A percentile compares a stretch with the other conserved stretches of the same genome.
Conservation (phyloP, 176 grass and related monocot genomes). For the Eleusine indica region DNA sequence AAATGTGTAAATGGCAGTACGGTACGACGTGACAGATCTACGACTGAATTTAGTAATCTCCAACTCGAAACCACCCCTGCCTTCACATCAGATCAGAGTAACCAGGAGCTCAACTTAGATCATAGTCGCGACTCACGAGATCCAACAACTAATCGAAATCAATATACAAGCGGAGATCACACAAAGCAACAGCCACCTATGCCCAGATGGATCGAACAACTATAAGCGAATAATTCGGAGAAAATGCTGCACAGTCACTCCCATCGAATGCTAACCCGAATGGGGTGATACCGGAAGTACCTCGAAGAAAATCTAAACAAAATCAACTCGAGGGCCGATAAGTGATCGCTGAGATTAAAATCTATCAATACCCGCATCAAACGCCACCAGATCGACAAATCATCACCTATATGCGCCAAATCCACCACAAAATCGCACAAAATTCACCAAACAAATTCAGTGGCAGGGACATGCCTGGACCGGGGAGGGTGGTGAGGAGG, state of each 20-base stretch:
- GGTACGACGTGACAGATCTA: constrained; percentile 12
- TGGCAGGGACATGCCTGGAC: constrained; percentile 54
- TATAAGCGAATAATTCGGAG: not conserved
- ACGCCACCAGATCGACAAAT: constrained; percentile 2
- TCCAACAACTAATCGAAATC: not conserved
- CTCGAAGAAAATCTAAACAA: not conserved
- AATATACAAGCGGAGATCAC: not conserved
- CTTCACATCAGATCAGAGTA: constrained; percentile 19
- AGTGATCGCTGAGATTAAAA: not conserved
- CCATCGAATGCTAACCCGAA: not conserved
- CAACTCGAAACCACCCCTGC: not conserved
- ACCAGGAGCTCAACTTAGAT: not conserved
- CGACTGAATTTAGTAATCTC: not conserved
- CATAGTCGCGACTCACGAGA: constrained; percentile 10
- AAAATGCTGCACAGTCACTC: not conserved
- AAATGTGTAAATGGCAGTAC: not conserved
- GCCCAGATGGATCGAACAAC: not conserved
- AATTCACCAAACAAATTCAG: not conserved
- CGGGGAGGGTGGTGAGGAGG: constrained; percentile 76
- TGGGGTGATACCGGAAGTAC: not conserved
- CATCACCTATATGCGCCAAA: not conserved
- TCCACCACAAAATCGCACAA: not conserved
- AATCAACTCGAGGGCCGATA: fast-evolving
- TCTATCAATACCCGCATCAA: not conserved
- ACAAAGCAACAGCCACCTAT: not conserved